phyloP scores from a whole-genome alignment of 108 stramenopile genomes.

The Stephanodiscus minutulus region DNA sequence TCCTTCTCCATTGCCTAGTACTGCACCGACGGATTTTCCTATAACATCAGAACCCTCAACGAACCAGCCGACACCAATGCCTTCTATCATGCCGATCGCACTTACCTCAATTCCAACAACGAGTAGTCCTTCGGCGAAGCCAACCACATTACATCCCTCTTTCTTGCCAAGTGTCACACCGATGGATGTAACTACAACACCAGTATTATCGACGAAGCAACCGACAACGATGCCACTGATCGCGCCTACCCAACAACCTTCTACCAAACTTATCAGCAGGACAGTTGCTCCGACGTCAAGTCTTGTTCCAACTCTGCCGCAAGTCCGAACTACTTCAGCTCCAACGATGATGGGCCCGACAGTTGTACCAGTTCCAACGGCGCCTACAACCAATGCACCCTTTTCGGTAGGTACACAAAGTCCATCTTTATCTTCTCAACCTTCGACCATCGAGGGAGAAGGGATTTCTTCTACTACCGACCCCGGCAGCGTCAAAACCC shows the following conservation, averaged over 20 bases:
- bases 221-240: not conserved
- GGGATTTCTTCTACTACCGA: not conserved
- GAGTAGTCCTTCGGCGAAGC: not conserved
- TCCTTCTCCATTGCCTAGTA: not conserved
- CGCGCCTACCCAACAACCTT: not conserved
- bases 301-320: not conserved
- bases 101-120: not conserved
- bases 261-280: not conserved
- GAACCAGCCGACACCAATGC: not conserved
- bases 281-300: too few species aligned
- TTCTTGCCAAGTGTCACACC: not conserved
- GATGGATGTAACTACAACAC: too few species aligned
- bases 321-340: not conserved
- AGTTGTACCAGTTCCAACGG: conserved; percentile 9
- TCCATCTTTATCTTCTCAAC: conserved; percentile 1
- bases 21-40: not conserved
- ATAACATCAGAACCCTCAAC: not conserved
- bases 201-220: too few species aligned
- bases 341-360: not conserved
- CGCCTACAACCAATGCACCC: conserved; percentile 8
- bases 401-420: conserved; percentile 9
- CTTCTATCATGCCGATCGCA: not conserved
- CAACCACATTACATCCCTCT: not conserved
- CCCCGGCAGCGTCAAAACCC: not conserved
- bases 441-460: not conserved